Base-by-base conservation (phyloP, 305 asterid species). In the Fraxinus platypoda region DNA sequence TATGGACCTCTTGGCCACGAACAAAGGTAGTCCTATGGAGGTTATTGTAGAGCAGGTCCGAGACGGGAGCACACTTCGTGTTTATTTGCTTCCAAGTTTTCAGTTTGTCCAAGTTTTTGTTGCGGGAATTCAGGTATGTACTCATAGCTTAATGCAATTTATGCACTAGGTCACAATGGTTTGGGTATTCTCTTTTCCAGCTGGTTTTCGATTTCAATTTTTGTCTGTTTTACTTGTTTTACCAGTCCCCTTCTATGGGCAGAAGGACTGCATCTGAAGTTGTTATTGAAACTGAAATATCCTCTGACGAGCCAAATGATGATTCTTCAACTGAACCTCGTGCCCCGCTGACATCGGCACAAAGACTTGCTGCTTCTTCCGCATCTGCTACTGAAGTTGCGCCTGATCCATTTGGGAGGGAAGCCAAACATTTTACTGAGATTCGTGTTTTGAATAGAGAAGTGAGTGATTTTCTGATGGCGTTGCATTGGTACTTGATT, bases 391-490 rank as follows among this genome's bases (percentile, higher is more conserved):
- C 81, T 84, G 99, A 96, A 86, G 97, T 88, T 85, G 86, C 95
- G 30, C 91, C 97, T 46, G 99, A 97, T 84, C 94, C 97, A 70
- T 97, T 86, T 85, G 99, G 97, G 41, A 94, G 90, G 86, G 99
- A 97, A 88, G 98, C 99, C 78, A 97, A 94, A 82, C 99, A 94
- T 87, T 97, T 93, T 86, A 93, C 99, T 0, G 99, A 97, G 90
- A 87, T 89, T 73, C 99, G 98, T 74, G 98, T 97, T 23, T 86
- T 97, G 83, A 93, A 94, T 85, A 92, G 98, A 94, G 97, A 97
- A 83, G 99, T 97, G 85, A 85, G 98, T 83, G 73, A 28, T 57
- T 64, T 37, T 68, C 77, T 72, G 54, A 13, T 64, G 30, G 75
- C 43, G 43, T 23, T 80, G 37, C 73, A 78, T 52, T 25, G 72